These are phyloP conservation scores for Rhododendron williamsianum DNA, from an alignment of 148 eudicot genomes.

Conservation along the genomic window DNA sequence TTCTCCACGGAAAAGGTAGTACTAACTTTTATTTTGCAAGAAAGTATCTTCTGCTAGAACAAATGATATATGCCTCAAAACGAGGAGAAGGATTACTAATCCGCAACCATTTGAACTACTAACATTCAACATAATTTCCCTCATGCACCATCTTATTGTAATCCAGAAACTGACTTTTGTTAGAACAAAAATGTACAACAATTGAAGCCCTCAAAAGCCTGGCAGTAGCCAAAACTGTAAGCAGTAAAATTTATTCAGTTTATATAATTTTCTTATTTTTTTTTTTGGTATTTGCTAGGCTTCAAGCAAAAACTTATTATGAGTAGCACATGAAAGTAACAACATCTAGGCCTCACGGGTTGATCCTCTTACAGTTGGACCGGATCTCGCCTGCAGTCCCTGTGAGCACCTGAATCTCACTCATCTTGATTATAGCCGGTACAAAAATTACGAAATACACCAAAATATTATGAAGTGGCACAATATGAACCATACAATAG, in stretches of 20 bases:
- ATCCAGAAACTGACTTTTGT: not conserved
- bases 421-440: conserved; percentile 24
- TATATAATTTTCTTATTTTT: not conserved
- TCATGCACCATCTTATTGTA: not conserved
- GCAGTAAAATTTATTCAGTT: not conserved
- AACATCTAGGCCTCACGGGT: not conserved
- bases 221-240: not conserved
- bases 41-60: not conserved
- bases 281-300: too few species aligned
- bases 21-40: too few species aligned
- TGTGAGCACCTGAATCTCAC: conserved; percentile 18
- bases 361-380: conserved; percentile 12
- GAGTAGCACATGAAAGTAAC: not conserved
- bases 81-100: not conserved
- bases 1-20: not conserved
- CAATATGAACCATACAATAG: too few species aligned
- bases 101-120: not conserved
- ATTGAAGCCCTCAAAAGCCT: not conserved
- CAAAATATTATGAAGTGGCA: too few species aligned
- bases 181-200: not conserved
- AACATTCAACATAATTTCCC: not conserved
- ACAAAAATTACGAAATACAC: conserved; percentile 3
- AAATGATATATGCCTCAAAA: not conserved
- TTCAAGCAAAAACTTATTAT: not conserved
- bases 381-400: conserved; percentile 19